phyloP scores from a whole-genome alignment of 176 grass and related monocot species.

The Oryza officinalis region DNA sequence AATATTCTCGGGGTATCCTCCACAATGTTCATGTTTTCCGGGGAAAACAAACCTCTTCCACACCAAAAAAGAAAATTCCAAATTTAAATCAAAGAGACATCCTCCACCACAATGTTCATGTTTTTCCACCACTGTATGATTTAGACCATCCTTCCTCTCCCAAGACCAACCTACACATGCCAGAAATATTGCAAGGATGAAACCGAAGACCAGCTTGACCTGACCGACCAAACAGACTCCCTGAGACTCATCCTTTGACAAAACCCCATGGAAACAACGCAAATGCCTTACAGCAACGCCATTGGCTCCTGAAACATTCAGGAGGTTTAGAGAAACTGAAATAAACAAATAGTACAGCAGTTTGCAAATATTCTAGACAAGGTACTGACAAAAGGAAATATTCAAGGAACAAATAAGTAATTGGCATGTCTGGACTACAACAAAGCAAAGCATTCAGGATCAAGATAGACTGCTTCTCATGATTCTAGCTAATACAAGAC shows the following conservation, averaged over 20 bases:
- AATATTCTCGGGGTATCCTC: constrained; percentile 4
- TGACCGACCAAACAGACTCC: constrained; percentile 22
- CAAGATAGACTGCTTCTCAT: background rate
- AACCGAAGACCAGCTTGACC: constrained; percentile 16
- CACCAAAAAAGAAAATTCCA: background rate
- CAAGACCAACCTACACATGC: constrained; percentile 19
- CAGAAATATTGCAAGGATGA: constrained; percentile 20
- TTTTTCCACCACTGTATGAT: constrained; percentile 15
- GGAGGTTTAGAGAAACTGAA: background rate
- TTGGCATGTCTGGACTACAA: background rate
- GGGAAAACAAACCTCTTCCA: constrained; percentile 26
- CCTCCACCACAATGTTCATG: constrained; percentile 33
- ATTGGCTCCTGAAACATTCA: constrained; percentile 33
- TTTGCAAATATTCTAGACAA: background rate
- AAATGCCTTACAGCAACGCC: constrained; percentile 1
- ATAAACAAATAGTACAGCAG: background rate
- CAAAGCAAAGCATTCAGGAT: background rate
- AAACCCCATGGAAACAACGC: constrained; percentile 15
- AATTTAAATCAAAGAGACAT: constrained; percentile 17
- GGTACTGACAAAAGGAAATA: background rate
- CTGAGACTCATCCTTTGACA: constrained; percentile 38
- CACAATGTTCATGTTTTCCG: background rate
- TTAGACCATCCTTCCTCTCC: constrained; percentile 14
- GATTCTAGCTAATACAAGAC: background rate
- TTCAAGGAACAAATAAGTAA: background rate